Evolutionary conservation across 2,329 filamentous ascomycete genomes (phyloP), one percentile per base, ranked within the genome.

Genomic region (Talaromyces sp.): DNA sequence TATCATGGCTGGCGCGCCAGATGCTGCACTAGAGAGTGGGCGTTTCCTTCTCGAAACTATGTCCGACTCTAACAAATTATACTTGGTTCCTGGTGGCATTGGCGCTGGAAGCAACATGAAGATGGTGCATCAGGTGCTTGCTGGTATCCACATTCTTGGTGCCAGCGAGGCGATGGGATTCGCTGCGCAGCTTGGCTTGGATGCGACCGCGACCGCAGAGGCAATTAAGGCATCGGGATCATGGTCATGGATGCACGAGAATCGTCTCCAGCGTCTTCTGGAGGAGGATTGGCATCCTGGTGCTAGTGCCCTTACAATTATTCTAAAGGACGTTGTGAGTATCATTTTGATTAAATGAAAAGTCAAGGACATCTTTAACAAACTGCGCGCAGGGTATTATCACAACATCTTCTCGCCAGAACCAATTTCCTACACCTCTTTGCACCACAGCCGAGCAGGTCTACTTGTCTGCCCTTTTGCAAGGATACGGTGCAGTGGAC

Each of bases 1-100:
- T 6, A 91, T 92, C 66, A 90, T 92, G 82, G 86, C 86, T 0
- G 84, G 85, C 2, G 86, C 80, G 0, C 75, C 81, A 0, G 77
- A 82, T 1, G 77, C 76, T 2, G 83, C 83, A 4, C 71, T 90
- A 2, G 75, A 79, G 30, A 81, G 80, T 51, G 86, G 80, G 0
- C 78, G 77, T 19, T 80, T 77, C 43, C 71, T 91, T 1, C 77
- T 91, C 2, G 76, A 83, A 47, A 81, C 82, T 60, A 83, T 92
- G 77, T 82, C 87, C 1, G 74, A 73, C 41, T 53, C 64, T 13
- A 67, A 67, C 37, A 89, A 89, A 67, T 74, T 91, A 4, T 86
- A 85, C 65, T 75, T 86, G 17, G 82, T 86, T 6, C 74, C 76
- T 3, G 84, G 84, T 6, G 84, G 83, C 1, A 69, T 87, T 45